Base-by-base conservation (phyloP, 768 basidiomycete genomes). In the Trametes villosa region DNA sequence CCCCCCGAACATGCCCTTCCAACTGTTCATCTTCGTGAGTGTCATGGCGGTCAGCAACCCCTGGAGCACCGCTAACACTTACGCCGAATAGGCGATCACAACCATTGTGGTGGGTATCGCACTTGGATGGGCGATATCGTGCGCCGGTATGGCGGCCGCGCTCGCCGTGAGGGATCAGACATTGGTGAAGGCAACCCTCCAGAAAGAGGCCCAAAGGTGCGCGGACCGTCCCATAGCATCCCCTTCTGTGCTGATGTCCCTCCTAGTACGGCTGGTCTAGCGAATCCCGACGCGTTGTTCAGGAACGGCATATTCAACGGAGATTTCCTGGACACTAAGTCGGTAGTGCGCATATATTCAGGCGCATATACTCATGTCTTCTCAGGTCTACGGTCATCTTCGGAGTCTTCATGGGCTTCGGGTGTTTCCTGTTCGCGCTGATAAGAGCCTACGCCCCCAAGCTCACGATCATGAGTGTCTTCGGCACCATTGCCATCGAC, bases 121-220 rank as follows among this genome's bases (percentile, higher is more conserved):
- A 2, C 41, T 82, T 1, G 84, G 84, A 13, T 87, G 85, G 85
- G 85, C 78, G 0, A 75, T 83, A 63, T 82, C 83, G 1, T 73
- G 76, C 11, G 83, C 81, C 0, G 83, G 78, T 0, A 86, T 86
- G 84, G 77, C 77, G 4, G 79, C 81, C 0, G 79, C 78, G 0
- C 66, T 81, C 0, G 69, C 76, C 5, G 78, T 77, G 0, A 72
- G 79, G 11, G 67, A 73, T 53, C 68, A 76, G 59, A 68, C 69
- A 0, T 59, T 76, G 9, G 66, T 79, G 13, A 65, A 69, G 36
- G 60, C 65, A 18, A 68, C 70, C 6, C 64, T 69, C 6, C 68
- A 70, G 36, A 66, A 67, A 52, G 74, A 73, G 27, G 63, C 67
- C n/a, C 66, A 72, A 40, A 76, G 72, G 78, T 77, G 47, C 9